Evolutionary conservation across 2,329 filamentous ascomycete genomes (phyloP).

Genomic region (Cordyceps farinosa): DNA sequence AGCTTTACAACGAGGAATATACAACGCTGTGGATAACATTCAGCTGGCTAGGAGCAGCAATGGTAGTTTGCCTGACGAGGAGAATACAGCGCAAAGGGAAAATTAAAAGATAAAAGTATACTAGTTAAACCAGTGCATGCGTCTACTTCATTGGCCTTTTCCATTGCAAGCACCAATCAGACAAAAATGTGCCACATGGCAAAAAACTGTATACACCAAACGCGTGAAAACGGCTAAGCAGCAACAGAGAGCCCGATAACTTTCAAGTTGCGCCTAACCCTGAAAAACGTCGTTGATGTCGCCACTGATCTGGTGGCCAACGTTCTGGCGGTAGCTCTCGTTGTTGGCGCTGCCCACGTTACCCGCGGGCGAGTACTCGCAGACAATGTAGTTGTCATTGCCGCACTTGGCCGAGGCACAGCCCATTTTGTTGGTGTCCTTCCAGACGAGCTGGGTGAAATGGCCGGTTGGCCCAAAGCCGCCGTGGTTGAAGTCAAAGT

Average conservation of each 20-base stretch:
- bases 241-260: neutral
- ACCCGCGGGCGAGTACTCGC: constrained; percentile 19
- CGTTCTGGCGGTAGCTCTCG: constrained; percentile 16
- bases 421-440: constrained; percentile 26
- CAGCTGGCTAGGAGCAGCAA: no score
- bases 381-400: constrained; percentile 18
- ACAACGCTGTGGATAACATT: no score
- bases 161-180: neutral
- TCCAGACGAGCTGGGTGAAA: constrained; percentile 34
- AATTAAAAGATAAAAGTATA: no score
- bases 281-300: neutral
- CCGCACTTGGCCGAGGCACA: constrained; percentile 23
- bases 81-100: no score
- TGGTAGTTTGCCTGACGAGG: no score
- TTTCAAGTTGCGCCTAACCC: neutral
- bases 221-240: neutral
- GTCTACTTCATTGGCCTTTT: no score
- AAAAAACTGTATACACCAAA: neutral
- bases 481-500: constrained; percentile 19
- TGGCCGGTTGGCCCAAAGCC: constrained; percentile 21
- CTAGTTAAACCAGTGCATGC: no score
- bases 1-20: no score
- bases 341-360: constrained; percentile 16
- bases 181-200: neutral
- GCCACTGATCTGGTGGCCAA: constrained; percentile 14